A percentile compares a stretch with the other conserved stretches of the same genome.
Evolutionary conservation across 2,329 filamentous ascomycete genomes (phyloP).

Genomic region (Aspergillus costaricaensis): DNA sequence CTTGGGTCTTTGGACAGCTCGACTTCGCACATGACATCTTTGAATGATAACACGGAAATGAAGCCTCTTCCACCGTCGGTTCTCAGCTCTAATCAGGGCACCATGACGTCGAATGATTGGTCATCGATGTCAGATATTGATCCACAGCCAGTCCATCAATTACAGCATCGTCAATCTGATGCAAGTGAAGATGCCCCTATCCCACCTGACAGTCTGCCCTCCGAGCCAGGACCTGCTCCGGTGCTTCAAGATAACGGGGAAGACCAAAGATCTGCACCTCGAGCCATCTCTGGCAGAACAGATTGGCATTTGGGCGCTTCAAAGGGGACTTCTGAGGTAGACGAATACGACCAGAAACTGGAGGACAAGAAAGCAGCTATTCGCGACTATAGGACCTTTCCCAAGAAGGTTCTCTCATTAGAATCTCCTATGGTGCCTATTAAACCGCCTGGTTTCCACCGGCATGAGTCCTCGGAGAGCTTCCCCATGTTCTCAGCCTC

Average conservation of each 20-base stretch:
- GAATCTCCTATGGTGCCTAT: conserved; percentile 42
- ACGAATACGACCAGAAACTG: conserved; percentile 42
- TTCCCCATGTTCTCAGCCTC: conserved; percentile 67
- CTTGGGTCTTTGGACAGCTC: conserved; percentile 32
- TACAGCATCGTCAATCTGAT: conserved; percentile 27
- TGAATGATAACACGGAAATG: conserved; percentile 40
- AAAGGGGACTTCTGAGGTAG: conserved; percentile 34
- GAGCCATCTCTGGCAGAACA: conserved; percentile 40
- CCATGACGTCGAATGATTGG: conserved; percentile 32
- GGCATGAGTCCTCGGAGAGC: conserved; percentile 62
- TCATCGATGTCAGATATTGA: conserved; percentile 32
- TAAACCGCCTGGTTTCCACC: conserved; percentile 42
- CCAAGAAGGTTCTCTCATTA: conserved; percentile 53
- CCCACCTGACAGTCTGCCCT: conserved; percentile 24
- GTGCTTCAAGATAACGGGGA: conserved; percentile 24
- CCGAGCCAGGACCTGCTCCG: conserved; percentile 27
- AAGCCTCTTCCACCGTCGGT: conserved; percentile 48
- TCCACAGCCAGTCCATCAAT: conserved; percentile 18
- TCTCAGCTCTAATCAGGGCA: conserved; percentile 38
- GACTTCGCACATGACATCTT: conserved; percentile 31
- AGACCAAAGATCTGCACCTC: conserved; percentile 44
- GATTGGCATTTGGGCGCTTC: conserved; percentile 40
- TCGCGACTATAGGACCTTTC: conserved; percentile 52
- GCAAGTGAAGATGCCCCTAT: conserved; percentile 27
- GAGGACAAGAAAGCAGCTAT: conserved; percentile 48